Base-by-base conservation (phyloP, 176 grass and related monocot genomes). In the Puya raimondii region DNA sequence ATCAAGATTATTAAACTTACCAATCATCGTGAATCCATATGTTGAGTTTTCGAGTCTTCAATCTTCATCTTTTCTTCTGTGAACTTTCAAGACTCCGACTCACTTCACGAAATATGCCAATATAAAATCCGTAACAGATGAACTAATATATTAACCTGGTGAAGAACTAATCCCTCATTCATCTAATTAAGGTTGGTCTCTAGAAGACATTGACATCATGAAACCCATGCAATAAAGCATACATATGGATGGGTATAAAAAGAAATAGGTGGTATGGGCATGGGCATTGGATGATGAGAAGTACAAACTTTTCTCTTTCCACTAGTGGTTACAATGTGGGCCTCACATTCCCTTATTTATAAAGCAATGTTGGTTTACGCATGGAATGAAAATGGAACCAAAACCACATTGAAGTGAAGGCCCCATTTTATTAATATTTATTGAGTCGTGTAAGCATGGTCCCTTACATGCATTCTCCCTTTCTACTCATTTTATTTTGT, bases 241-340 rank as follows among this genome's bases (percentile, higher is more conserved):
- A 73, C 76, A 76, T 75, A 73, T 49, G 21, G 76, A 81, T 50
- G 63, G 18, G 23, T 57, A 3, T 26, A 58, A 42, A 42, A 7
- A 50, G 72, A 51, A 72, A 58, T 83, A 11, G 79, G 80, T 78
- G 21, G 17, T 51, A 51, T 53, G 67, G 21, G 80, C 49, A 73
- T 70, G 42, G 61, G 69, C 80, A 49, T 48, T 47, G 65, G 27
- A 57, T 88, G 85, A 92, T 57, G 75, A 51, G 66, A 51, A 42
- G 33, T 42, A 78, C 80, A 51, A 59, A 70, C n/a, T 53, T 66
- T 79, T 50, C 50, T 68, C 47, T 79, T 81, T 68, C 80, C 72
- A 18, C 64, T 65, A 73, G 70, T 49, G 51, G 74, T 22, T 27
- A 54, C 63, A 66, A 63, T 33, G 48, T 54, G 22, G 22, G 68